A percentile compares a stretch with the other conserved stretches of the same genome.
Conservation (phyloP, 768 basidiomycete genomes). For the Leccinum subtestaceum region DNA sequence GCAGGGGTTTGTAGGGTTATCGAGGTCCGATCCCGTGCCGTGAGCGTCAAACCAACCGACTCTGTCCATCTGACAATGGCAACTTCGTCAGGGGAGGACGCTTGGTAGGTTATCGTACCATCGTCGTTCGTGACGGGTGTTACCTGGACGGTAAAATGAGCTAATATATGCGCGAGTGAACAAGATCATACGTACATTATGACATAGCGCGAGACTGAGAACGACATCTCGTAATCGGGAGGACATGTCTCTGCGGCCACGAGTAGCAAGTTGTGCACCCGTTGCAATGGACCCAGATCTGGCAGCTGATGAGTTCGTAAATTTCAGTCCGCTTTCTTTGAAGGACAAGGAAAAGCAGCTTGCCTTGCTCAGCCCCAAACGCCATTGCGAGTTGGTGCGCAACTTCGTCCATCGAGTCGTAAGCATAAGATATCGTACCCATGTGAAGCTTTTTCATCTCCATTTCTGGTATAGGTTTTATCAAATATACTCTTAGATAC, state of each 20-base stretch:
- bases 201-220: conserved; percentile 89
- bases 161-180: background rate
- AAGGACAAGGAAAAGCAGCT: background rate
- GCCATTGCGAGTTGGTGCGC: conserved; percentile 86
- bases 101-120: conserved; percentile 93
- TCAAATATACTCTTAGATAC: background rate
- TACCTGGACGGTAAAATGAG: conserved; percentile 56
- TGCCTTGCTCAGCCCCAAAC: conserved; percentile 70
- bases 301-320: conserved; percentile 34
- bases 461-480: conserved; percentile 66
- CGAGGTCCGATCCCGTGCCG: conserved; percentile 85
- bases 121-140: conserved; percentile 96
- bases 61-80: conserved; percentile 98
- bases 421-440: conserved; percentile 97
- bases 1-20: conserved; percentile 79
- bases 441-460: conserved; percentile 99
- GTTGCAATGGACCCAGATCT: conserved; percentile 62
- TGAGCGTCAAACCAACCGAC: conserved; percentile 87
- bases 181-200: conserved; percentile 62
- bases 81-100: conserved; percentile 97
- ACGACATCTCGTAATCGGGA: conserved; percentile 91
- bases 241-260: conserved; percentile 93
- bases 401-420: conserved; percentile 99
- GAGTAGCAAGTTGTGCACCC: conserved; percentile 76
- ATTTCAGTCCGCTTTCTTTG: background rate